Percentiles rank a stretch among this genome's conserved stretches.
These are phyloP conservation scores for Penicillium subrubescens DNA, from an alignment of 495 filamentous ascomycete species.

Conservation along the genomic window DNA sequence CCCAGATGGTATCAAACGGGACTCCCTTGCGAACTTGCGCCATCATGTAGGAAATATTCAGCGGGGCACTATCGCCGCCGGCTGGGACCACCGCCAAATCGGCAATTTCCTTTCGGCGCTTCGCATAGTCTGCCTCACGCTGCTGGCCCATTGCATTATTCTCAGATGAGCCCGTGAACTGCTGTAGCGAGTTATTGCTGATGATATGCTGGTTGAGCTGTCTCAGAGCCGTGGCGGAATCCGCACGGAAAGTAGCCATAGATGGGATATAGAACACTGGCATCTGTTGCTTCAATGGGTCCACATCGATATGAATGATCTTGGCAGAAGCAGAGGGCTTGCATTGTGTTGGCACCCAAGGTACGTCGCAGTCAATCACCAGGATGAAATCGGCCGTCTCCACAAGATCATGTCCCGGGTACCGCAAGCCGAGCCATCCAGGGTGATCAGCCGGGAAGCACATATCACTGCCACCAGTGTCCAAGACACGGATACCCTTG, in stretches of 20 bases:
- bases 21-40: conserved; percentile 62
- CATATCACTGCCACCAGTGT: conserved; percentile 93
- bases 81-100: conserved; percentile 54
- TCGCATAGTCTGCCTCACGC: conserved; percentile 60
- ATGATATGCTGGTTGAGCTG: conserved; percentile 67
- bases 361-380: conserved; percentile 82
- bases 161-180: conserved; percentile 47
- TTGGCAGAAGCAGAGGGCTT: conserved; percentile 57
- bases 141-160: conserved; percentile 54
- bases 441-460: conserved; percentile 86
- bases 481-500: conserved; percentile 79
- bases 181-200: conserved; percentile 43
- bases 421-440: conserved; percentile 73
- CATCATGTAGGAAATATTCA: conserved; percentile 72
- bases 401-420: conserved; percentile 74
- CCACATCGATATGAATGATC: conserved; percentile 82
- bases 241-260: conserved; percentile 73
- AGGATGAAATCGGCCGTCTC: conserved; percentile 81
- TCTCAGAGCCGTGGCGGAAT: conserved; percentile 68
- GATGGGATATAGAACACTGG: conserved; percentile 79
- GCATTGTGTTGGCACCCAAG: conserved; percentile 68
- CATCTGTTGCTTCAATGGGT: conserved; percentile 87
- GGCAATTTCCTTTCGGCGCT: conserved; percentile 60
- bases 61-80: conserved; percentile 59
- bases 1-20: conserved; percentile 79